Evolutionary conservation across 192 early-diverging fungal genomes (phyloP), one percentile per base, ranked within the genome.

Genomic region (Entomortierella chlamydospora): DNA sequence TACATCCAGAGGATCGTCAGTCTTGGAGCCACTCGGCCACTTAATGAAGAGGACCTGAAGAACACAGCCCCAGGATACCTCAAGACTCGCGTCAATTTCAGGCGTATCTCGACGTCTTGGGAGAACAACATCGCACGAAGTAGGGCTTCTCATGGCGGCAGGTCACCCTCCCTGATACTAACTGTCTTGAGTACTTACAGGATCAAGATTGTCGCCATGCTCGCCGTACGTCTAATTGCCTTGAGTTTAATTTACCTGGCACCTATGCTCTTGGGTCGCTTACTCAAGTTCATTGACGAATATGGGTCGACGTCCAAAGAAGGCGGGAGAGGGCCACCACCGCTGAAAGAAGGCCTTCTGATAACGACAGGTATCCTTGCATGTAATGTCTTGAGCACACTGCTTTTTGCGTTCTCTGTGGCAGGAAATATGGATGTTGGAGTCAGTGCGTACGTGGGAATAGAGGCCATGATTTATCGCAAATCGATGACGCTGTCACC

Each of bases 401-500:
- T 70, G 4, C 1, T 70, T 6, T 17, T 61, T n/a, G 47, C 23
- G 2, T 15, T 26, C 18, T 25, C 17, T 8, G 28, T 28, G 39
- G 15, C 13, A 30, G 43, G 26, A 11, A 25, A n/a, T 59, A 86
- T 92, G 57, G 86, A 86, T 28, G 86, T 84, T 7, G 89, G 89
- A 39, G 87, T 92, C 84, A 85, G 85, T 26, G 70, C 87, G 22
- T 89, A 88, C 61, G 84, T 91, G 1, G 92, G 90, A 11, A 72
- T 91, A 28, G 84, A 90, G 13, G 84, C 92, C 0, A 88, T 92
- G 41, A 90, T 97, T 37, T 97, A 95, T 72, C 83, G 83, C 23
- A 98, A 96, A 81, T 82, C 92, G 15, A 78, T 98, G 52, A 49
- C 81, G 3, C 87, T 98, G 18, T 94, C 93, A 11, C 92, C 88